Conservation (phyloP, 768 basidiomycete genomes). For the Fomitopsis pulvina region DNA sequence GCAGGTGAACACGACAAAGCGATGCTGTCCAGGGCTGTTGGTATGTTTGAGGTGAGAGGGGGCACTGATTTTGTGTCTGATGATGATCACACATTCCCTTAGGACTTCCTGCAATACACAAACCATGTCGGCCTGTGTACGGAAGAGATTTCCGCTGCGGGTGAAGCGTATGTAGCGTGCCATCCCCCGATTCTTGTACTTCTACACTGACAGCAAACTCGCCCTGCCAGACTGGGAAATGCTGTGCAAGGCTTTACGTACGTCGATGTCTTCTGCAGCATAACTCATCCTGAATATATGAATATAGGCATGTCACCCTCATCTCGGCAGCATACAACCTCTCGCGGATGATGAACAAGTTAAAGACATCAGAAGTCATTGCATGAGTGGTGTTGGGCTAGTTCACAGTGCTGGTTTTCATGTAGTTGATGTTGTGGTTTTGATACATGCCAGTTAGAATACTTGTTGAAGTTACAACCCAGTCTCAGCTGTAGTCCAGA, state of each 20-base stretch:
- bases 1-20: constrained; percentile 72
- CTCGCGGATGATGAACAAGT: constrained; percentile 70
- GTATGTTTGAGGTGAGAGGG: constrained; percentile 80
- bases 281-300: background rate
- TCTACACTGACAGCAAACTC: constrained; percentile 5
- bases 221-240: constrained; percentile 59
- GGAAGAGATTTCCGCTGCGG: constrained; percentile 80
- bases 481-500: too few relatives aligned
- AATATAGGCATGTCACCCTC: constrained; percentile 65
- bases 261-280: constrained; percentile 21
- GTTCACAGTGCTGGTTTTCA: too few relatives aligned
- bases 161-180: constrained; percentile 56
- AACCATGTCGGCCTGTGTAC: constrained; percentile 87
- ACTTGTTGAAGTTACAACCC: too few relatives aligned
- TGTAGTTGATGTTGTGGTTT: too few relatives aligned
- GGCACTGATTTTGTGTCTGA: background rate
- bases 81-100: background rate
- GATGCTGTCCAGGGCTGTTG: constrained; percentile 59
- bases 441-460: too few relatives aligned
- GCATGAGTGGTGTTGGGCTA: too few relatives aligned
- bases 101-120: constrained; percentile 76
- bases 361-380: too few relatives aligned
- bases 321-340: constrained; percentile 84
- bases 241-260: constrained; percentile 89
- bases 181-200: background rate